phyloP scores from a whole-genome alignment of 2,329 filamentous ascomycete genomes.

The Ambrosiella cleistominuta region DNA sequence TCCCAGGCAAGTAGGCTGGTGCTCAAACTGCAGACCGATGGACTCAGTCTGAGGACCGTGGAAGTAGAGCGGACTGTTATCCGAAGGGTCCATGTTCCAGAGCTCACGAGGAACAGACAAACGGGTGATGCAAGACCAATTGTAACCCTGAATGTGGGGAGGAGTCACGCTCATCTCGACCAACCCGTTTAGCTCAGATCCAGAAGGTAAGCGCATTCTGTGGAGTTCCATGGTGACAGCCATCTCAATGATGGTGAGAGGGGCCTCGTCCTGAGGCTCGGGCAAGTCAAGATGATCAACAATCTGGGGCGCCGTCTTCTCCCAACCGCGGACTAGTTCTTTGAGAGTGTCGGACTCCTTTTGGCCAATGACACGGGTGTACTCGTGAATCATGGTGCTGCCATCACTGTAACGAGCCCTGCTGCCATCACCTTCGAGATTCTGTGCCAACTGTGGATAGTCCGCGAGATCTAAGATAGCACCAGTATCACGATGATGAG shows the following conservation, averaged over 20 bases:
- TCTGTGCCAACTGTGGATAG: conserved; percentile 40
- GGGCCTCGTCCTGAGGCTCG: conserved; percentile 29
- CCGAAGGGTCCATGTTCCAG: conserved; percentile 23
- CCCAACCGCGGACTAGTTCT: conserved; percentile 37
- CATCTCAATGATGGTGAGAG: conserved; percentile 44
- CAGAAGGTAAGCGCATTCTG: conserved; percentile 37
- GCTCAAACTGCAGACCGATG: conserved; percentile 30
- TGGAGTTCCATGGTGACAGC: conserved; percentile 42
- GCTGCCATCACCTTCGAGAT: conserved; percentile 33
- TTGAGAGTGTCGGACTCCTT: conserved; percentile 38
- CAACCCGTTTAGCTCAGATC: conserved; percentile 42
- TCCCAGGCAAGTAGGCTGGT: conserved; percentile 34
- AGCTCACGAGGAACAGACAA: conserved; percentile 40
- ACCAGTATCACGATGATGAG: conserved; percentile 26
- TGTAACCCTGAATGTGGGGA: conserved; percentile 34
- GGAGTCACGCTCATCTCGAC: conserved; percentile 41
- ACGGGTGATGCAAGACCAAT: conserved; percentile 43
- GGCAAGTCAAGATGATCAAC: conserved; percentile 33
- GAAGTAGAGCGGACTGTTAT: conserved; percentile 26
- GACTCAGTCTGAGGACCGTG: conserved; percentile 25
- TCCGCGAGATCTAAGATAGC: conserved; percentile 26
- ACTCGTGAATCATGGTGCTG: conserved; percentile 38
- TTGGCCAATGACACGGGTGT: conserved; percentile 36
- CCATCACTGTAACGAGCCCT: conserved; percentile 32
- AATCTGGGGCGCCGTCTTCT: conserved; percentile 38